Percentiles rank a stretch among this genome's conserved stretches.
Evolutionary conservation across 805 yeast genomes (phyloP).

Genomic region (Wickerhamomyces tratensis): DNA sequence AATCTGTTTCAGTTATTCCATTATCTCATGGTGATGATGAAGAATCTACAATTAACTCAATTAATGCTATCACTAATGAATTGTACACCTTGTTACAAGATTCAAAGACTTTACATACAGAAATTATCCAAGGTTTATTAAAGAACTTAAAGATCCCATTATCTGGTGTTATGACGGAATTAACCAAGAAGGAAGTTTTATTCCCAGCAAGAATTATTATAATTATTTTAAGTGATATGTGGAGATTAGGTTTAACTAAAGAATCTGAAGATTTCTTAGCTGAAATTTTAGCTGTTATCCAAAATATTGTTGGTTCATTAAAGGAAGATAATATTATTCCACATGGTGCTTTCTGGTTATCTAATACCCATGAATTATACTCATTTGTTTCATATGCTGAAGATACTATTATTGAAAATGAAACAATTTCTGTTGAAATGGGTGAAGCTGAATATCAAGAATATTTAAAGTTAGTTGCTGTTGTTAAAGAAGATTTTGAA

Average conservation of each 20-base stretch:
- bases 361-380: slow-evolving; percentile 90
- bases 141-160: slow-evolving; percentile 80
- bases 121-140: slow-evolving; percentile 78
- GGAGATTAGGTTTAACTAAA: slow-evolving; percentile 90
- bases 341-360: slow-evolving; percentile 95
- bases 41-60: slow-evolving; percentile 29
- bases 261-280: slow-evolving; percentile 90
- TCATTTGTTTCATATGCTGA: slow-evolving; percentile 94
- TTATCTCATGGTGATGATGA: slow-evolving; percentile 43
- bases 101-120: slow-evolving; percentile 64
- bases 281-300: slow-evolving; percentile 79
- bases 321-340: slow-evolving; percentile 82
- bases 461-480: slow-evolving; percentile 79
- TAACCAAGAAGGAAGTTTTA: slow-evolving; percentile 81
- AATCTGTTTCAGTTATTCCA: slow-evolving; percentile 57
- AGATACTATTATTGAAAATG: slow-evolving; percentile 80
- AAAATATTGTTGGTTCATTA: slow-evolving; percentile 66
- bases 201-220: slow-evolving; percentile 95
- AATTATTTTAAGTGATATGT: slow-evolving; percentile 90
- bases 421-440: slow-evolving; percentile 71
- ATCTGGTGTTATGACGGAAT: slow-evolving; percentile 73
- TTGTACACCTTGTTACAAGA: slow-evolving; percentile 62
- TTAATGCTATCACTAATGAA: slow-evolving; percentile 69
- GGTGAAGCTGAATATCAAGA: slow-evolving; percentile 85
- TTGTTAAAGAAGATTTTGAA: slow-evolving; percentile 90